Percentiles rank a stretch among this genome's conserved stretches.
Conservation (phyloP, 164 flowering plant genomes). For the Dillenia suffruticosa region DNA sequence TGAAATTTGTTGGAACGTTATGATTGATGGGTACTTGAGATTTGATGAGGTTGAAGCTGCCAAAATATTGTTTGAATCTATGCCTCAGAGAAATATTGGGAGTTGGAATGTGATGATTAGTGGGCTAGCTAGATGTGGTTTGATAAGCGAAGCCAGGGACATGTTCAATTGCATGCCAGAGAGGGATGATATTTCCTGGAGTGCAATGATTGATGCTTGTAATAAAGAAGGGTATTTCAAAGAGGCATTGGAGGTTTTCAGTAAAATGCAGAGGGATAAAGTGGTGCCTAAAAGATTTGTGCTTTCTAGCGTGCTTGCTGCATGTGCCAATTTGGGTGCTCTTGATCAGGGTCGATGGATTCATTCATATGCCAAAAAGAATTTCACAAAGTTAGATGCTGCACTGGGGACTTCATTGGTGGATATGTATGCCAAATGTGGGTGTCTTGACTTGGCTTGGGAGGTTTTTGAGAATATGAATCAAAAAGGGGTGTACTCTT, state of each 20-base stretch:
- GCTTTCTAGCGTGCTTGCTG: slow-evolving; percentile 35
- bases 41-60: slow-evolving; percentile 38
- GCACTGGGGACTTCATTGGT: slow-evolving; percentile 31
- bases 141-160: slow-evolving; percentile 29
- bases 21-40: slow-evolving; percentile 54
- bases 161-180: slow-evolving; percentile 37
- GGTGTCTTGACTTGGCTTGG: slow-evolving; percentile 30
- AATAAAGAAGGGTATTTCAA: slow-evolving; percentile 24
- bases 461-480: slow-evolving; percentile 36
- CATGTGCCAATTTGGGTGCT: slow-evolving; percentile 42
- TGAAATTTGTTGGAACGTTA: slow-evolving; percentile 45
- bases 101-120: slow-evolving; percentile 52
- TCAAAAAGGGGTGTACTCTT: slow-evolving; percentile 26
- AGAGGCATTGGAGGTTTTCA: slow-evolving; percentile 42
- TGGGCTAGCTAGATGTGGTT: slow-evolving; percentile 36
- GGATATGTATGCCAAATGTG: slow-evolving; percentile 47
- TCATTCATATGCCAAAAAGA: slow-evolving; percentile 25
- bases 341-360: slow-evolving; percentile 47
- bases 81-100: slow-evolving; percentile 27
- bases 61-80: slow-evolving; percentile 25
- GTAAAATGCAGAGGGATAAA: slow-evolving; percentile 35
- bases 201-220: slow-evolving; percentile 61
- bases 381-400: slow-evolving; percentile 21
- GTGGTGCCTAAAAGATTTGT: slow-evolving; percentile 24
- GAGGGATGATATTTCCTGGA: slow-evolving; percentile 58